Percentiles rank a stretch among this genome's conserved stretches.
Conservation (phyloP, 1,284 basidiomycete genomes). For the Leccinum pachyderme region DNA sequence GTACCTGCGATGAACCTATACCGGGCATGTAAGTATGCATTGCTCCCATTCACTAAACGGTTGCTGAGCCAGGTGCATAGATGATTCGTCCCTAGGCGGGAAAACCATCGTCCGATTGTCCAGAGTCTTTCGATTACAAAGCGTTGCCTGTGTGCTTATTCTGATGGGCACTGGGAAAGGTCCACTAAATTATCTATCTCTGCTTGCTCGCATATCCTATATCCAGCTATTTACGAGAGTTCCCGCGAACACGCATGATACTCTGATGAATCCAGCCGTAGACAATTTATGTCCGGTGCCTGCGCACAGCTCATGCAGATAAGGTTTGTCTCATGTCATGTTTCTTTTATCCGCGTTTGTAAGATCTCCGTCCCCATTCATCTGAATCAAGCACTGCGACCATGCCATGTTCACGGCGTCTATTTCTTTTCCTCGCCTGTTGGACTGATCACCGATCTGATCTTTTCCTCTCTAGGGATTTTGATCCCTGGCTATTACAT, state of each 20-base stretch:
- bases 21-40: background rate
- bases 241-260: conserved; percentile 18
- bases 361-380: conserved; percentile 22
- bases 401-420: conserved; percentile 11
- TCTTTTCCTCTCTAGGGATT: conserved; percentile 16
- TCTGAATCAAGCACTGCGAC: conserved; percentile 21
- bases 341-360: conserved; percentile 30
- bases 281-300: conserved; percentile 23
- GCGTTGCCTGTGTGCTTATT: conserved; percentile 9
- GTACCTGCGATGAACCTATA: background rate
- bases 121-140: conserved; percentile 11
- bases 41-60: background rate
- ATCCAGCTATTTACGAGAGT: conserved; percentile 11
- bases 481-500: conserved; percentile 14
- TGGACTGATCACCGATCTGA: conserved; percentile 21
- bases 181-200: conserved; percentile 13
- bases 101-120: conserved; percentile 18
- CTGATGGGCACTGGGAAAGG: conserved; percentile 20
- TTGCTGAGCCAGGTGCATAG: background rate
- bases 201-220: conserved; percentile 15
- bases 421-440: conserved; percentile 16
- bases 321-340: conserved; percentile 36
- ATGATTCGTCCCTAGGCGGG: conserved; percentile 15
- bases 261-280: conserved; percentile 7
- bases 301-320: conserved; percentile 19